Percentiles rank a stretch among this genome's conserved stretches.
Conservation (phyloP, 768 basidiomycete genomes). For the Lenzites betulinus region DNA sequence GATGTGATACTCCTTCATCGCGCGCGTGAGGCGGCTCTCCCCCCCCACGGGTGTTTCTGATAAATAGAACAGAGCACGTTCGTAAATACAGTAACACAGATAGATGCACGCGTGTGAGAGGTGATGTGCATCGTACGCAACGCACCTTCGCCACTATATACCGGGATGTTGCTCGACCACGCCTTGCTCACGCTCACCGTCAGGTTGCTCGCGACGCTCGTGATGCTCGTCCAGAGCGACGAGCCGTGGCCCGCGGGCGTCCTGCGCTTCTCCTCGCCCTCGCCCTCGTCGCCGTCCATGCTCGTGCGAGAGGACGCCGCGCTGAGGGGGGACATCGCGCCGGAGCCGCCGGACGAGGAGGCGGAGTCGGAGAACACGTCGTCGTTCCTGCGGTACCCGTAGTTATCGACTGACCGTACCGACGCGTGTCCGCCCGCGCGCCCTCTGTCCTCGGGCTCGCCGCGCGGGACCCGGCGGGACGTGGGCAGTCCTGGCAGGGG, state of each 20-base stretch:
- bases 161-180: slow-evolving; percentile 48
- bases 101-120: neutral
- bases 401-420: slow-evolving; percentile 8
- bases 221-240: slow-evolving; percentile 47
- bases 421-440: neutral
- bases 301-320: slow-evolving; percentile 23
- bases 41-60: slow-evolving; percentile 53
- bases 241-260: slow-evolving; percentile 36
- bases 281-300: slow-evolving; percentile 17
- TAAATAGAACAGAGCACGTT: neutral
- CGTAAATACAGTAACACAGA: too few species aligned
- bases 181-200: slow-evolving; percentile 61
- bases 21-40: slow-evolving; percentile 61
- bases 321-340: slow-evolving; percentile 4
- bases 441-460: neutral
- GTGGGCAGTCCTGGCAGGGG: slow-evolving; percentile 11
- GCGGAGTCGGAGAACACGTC: slow-evolving; percentile 16
- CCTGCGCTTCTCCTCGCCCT: slow-evolving; percentile 9
- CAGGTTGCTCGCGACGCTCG: slow-evolving; percentile 52
- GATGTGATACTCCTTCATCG: slow-evolving; percentile 69
- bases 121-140: neutral
- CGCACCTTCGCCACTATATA: slow-evolving; percentile 48
- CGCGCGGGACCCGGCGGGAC: neutral
- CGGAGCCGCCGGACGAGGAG: slow-evolving; percentile 21
- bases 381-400: slow-evolving; percentile 14